Conservation (phyloP, 2,329 filamentous ascomycete genomes). For the Coniella vitis region DNA sequence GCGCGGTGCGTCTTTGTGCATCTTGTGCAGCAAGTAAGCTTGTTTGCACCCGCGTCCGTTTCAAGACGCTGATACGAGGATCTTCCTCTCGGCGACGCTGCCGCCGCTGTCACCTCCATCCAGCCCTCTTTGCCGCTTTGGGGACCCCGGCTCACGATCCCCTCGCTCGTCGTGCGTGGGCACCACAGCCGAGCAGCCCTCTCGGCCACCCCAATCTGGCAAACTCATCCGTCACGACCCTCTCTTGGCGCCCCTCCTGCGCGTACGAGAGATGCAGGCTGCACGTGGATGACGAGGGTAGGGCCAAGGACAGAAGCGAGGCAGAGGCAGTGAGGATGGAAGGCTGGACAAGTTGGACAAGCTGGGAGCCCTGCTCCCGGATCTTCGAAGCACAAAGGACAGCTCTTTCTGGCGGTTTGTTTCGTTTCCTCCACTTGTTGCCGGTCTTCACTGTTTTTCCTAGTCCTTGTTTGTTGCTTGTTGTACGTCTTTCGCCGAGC, state of each 20-base stretch:
- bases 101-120: too few species aligned
- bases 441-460: too few species aligned
- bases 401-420: slow-evolving; percentile 1
- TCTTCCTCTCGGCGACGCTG: too few species aligned
- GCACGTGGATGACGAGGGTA: not conserved
- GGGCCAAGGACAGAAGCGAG: not conserved
- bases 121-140: too few species aligned
- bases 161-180: too few species aligned
- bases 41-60: too few species aligned
- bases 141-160: too few species aligned
- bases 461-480: slow-evolving; percentile 6
- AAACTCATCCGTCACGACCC: not conserved
- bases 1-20: too few species aligned
- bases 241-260: slow-evolving; percentile 5
- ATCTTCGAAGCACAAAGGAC: not conserved
- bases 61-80: too few species aligned
- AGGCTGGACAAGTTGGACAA: slow-evolving; percentile 1
- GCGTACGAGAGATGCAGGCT: not conserved
- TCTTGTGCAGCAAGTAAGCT: too few species aligned
- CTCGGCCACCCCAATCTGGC: not conserved
- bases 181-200: too few species aligned
- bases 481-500: slow-evolving; percentile 1
- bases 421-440: too few species aligned
- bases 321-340: not conserved
- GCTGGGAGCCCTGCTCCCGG: not conserved